phyloP scores from a whole-genome alignment of 306 rosid genomes.

The Gastrolobium villosum region DNA sequence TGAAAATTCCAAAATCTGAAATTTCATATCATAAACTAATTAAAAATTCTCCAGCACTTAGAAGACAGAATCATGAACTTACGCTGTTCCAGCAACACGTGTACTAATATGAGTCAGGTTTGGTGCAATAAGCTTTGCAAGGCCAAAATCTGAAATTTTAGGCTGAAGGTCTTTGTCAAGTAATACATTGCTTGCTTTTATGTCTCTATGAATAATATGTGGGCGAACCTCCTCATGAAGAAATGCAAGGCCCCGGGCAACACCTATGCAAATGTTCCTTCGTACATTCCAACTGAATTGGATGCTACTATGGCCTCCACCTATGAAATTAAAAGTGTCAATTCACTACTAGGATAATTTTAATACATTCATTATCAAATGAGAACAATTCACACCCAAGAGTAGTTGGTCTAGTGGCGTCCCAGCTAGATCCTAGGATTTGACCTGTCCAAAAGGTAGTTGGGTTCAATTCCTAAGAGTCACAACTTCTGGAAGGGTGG shows the following conservation, averaged over 20 bases:
- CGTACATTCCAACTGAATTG: slow-evolving; percentile 70
- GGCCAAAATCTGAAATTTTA: slow-evolving; percentile 90
- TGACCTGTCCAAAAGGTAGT: too few species aligned
- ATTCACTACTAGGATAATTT: slow-evolving; percentile 30
- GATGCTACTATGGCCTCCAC: slow-evolving; percentile 61
- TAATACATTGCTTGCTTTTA: slow-evolving; percentile 82
- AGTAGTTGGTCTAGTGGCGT: too few species aligned
- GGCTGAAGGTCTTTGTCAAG: slow-evolving; percentile 71
- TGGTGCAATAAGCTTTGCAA: slow-evolving; percentile 79
- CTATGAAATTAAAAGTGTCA: slow-evolving; percentile 51
- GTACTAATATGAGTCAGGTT: slow-evolving; percentile 82
- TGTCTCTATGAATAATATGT: slow-evolving; percentile 86
- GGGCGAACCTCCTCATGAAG: slow-evolving; percentile 80
- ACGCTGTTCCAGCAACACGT: slow-evolving; percentile 84
- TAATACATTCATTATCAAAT: slow-evolving; percentile 20
- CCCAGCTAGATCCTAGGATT: too few species aligned
- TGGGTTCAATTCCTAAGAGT: too few species aligned
- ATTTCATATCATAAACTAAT: slow-evolving; percentile 9
- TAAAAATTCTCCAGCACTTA: not conserved
- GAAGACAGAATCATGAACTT: slow-evolving; percentile 48
- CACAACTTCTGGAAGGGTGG: too few species aligned
- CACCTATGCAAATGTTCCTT: slow-evolving; percentile 75
- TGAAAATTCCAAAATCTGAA: slow-evolving; percentile 26
- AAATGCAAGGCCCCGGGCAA: slow-evolving; percentile 78
- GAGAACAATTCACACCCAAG: not conserved